Conservation (phyloP, 495 filamentous ascomycete species). For the Hyphodiscus hymeniophilus region DNA sequence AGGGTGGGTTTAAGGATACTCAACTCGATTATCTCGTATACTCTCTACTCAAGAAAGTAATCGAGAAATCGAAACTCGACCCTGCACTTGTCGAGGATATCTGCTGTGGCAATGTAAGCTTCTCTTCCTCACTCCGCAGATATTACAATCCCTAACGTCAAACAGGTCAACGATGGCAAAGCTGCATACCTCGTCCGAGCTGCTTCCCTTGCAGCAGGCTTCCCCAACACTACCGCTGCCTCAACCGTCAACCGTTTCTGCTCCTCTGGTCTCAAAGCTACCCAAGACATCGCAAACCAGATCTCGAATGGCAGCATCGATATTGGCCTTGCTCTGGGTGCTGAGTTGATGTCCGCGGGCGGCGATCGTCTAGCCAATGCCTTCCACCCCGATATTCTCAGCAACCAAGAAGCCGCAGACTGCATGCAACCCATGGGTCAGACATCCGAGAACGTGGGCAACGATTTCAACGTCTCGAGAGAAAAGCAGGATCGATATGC, state of each 20-base stretch:
- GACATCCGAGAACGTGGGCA: slow-evolving; percentile 93
- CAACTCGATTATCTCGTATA: slow-evolving; percentile 79
- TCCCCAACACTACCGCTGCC: slow-evolving; percentile 79
- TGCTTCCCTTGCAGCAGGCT: slow-evolving; percentile 82
- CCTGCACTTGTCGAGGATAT: slow-evolving; percentile 85
- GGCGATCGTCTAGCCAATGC: slow-evolving; percentile 59
- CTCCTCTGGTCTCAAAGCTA: slow-evolving; percentile 89
- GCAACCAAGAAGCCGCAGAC: slow-evolving; percentile 67
- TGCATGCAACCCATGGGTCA: slow-evolving; percentile 96
- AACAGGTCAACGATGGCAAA: slow-evolving; percentile 74
- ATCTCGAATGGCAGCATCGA: slow-evolving; percentile 77
- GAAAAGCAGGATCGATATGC: slow-evolving; percentile 78
- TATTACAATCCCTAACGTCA: slow-evolving; percentile 9
- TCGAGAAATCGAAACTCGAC: slow-evolving; percentile 67
- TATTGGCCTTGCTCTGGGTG: slow-evolving; percentile 77
- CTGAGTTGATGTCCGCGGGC: slow-evolving; percentile 75
- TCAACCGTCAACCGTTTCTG: slow-evolving; percentile 92
- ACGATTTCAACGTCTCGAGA: slow-evolving; percentile 77
- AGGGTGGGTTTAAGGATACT: slow-evolving; percentile 93
- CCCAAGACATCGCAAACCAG: slow-evolving; percentile 88
- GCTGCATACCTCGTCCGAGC: slow-evolving; percentile 85
- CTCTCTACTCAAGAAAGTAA: slow-evolving; percentile 66
- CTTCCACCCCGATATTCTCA: slow-evolving; percentile 71
- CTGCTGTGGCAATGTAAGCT: slow-evolving; percentile 77
- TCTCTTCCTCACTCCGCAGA: not conserved